Evolutionary conservation across 176 grass and related monocot genomes (phyloP).

Genomic region (Zoysia japonica): DNA sequence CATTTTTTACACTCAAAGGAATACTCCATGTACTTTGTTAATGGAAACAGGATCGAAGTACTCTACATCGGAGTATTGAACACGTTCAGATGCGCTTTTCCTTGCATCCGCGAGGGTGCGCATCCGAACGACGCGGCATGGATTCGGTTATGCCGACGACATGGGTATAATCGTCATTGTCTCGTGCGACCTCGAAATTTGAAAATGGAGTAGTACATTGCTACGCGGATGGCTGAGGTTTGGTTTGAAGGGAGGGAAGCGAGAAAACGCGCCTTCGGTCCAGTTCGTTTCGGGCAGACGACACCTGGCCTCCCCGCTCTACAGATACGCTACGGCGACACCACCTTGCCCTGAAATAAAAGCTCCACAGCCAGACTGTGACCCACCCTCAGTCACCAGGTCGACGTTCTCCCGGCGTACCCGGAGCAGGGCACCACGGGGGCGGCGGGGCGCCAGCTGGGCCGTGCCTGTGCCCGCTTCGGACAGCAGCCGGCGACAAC

Average conservation of each 20-base stretch:
- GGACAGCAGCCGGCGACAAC: not conserved
- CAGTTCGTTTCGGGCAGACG: not conserved
- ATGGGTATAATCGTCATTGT: not conserved
- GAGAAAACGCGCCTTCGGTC: not conserved
- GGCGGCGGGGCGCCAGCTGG: not conserved
- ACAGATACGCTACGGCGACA: not conserved
- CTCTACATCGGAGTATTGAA: too few species aligned
- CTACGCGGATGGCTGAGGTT: too few species aligned
- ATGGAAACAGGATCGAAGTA: too few species aligned
- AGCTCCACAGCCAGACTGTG: too few species aligned
- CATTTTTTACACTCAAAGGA: too few species aligned
- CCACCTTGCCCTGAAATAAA: too few species aligned
- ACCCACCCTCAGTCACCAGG: rapidly evolving
- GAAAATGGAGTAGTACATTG: not conserved
- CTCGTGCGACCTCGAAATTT: not conserved
- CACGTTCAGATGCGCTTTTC: too few species aligned
- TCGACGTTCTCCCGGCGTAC: not conserved
- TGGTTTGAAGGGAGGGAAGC: not conserved
- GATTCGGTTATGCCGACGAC: not conserved
- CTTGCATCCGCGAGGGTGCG: too few species aligned
- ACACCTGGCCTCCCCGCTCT: not conserved
- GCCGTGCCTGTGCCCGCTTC: not conserved
- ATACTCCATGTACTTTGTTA: too few species aligned
- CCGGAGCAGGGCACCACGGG: not conserved
- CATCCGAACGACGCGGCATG: too few species aligned